phyloP scores from a whole-genome alignment of 805 yeast species.

The Schwanniomyces vanrijiae region DNA sequence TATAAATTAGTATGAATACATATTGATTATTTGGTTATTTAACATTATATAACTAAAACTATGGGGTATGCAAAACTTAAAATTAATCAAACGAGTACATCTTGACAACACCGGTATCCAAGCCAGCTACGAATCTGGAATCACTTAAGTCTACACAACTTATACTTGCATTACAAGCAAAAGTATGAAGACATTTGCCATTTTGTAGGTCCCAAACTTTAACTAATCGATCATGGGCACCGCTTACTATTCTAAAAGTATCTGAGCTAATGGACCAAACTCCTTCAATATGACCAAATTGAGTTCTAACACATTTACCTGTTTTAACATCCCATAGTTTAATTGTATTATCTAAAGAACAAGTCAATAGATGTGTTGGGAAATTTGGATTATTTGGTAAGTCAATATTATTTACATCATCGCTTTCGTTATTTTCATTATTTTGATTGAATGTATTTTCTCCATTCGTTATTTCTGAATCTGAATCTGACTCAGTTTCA shows the following conservation, averaged over 20 bases:
- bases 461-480: conserved; percentile 7
- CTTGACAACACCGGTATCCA: conserved; percentile 84
- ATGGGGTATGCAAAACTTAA: background rate
- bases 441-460: background rate
- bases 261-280: conserved; percentile 98
- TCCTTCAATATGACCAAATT: conserved; percentile 97
- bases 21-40: background rate
- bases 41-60: background rate
- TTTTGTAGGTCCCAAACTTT: conserved; percentile 96
- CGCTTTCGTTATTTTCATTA: conserved; percentile 7
- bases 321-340: conserved; percentile 87
- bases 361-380: conserved; percentile 84
- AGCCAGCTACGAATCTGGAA: conserved; percentile 85
- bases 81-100: conserved; percentile 71
- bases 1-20: too few species aligned
- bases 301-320: conserved; percentile 88
- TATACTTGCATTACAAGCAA: conserved; percentile 62
- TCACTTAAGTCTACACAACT: conserved; percentile 86
- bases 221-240: conserved; percentile 87
- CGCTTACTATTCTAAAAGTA: conserved; percentile 89
- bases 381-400: conserved; percentile 33
- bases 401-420: conserved; percentile 14
- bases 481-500: conserved; percentile 39
- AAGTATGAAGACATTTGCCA: conserved; percentile 93
- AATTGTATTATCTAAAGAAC: conserved; percentile 89